Base-by-base conservation (phyloP, 2,329 filamentous ascomycete genomes). In the Colletotrichum simmondsii region DNA sequence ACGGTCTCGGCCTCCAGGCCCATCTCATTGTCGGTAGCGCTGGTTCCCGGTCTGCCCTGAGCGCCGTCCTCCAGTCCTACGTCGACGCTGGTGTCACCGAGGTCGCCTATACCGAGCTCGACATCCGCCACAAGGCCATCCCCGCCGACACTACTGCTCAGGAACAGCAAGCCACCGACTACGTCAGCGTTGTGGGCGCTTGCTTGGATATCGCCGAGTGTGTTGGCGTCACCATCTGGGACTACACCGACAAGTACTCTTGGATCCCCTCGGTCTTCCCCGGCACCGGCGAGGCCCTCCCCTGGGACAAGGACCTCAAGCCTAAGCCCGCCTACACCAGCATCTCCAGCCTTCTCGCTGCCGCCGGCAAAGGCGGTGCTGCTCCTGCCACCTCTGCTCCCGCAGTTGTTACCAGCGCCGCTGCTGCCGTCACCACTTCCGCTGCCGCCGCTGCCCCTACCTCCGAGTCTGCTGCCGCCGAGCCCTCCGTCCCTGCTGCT, bases 1-100 rank as follows among this genome's bases (percentile, higher is more conserved):
- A 89, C 73, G 87, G 88, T 57, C 82, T 90, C 2, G 88, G 88
- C 2, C 75, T 89, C 56, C 87, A 90, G 76, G 81, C 81, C 0
- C 88, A 90, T 78, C 85, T 88, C 71, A 83, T 84, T 42, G 83
- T 84, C 0, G 85, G 85, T 65, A 73, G 76, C 3, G 81, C 86
- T 0, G 85, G 86, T 0, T 80, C 79, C 53, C 84, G 86, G 74
- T 79, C 78, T 4, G 77, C 77, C 1, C 77, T 85, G 3, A 85
- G 6, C 35, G 83, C 77, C 16, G 88, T 90, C 24, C 83, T 93
- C 73, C 82, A 86, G 76, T 82, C 83, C 1, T 85, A 92, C 26
- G 90, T 88, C 49, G 81, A 79, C 12, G 83, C 86, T 3, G 83
- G 81, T 1, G 77, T 87, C 2, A 80, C 80, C 53, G 86, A 88